These are phyloP conservation scores for Vanderwaltozyma yarrowii DNA, from an alignment of 805 yeast species.

Conservation along the genomic window DNA sequence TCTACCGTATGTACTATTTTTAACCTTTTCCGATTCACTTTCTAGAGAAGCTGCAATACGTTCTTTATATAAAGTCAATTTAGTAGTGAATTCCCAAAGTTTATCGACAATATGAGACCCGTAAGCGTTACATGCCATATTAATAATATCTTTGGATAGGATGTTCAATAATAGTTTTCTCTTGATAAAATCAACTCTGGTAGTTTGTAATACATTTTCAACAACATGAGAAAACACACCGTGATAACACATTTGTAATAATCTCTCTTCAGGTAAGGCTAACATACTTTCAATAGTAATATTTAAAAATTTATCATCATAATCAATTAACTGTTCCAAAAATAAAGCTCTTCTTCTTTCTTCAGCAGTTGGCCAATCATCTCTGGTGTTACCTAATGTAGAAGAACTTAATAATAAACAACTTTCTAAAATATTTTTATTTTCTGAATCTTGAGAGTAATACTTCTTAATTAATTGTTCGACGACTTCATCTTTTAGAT, in stretches of 20 bases:
- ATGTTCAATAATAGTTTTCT: conserved; percentile 64
- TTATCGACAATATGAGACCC: conserved; percentile 88
- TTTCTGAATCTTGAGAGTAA: conserved; percentile 31
- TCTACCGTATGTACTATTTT: conserved; percentile 79
- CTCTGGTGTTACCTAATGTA: conserved; percentile 71
- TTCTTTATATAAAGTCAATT: conserved; percentile 76
- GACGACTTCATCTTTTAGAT: conserved; percentile 50
- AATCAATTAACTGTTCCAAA: conserved; percentile 60
- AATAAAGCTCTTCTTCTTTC: conserved; percentile 74
- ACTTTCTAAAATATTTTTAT: conserved; percentile 51
- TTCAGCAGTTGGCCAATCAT: conserved; percentile 88
- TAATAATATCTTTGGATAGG: conserved; percentile 45
- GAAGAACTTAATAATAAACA: conserved; percentile 55
- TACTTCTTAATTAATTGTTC: conserved; percentile 37
- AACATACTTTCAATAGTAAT: conserved; percentile 52
- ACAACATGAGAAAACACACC: conserved; percentile 88
- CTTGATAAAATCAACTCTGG: conserved; percentile 38
- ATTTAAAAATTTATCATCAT: conserved; percentile 49
- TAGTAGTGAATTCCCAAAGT: conserved; percentile 68
- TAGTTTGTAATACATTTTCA: conserved; percentile 50
- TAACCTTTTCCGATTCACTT: conserved; percentile 53
- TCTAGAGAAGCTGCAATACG: conserved; percentile 63
- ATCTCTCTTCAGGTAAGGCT: conserved; percentile 47
- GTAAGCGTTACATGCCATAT: conserved; percentile 70
- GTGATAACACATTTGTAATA: conserved; percentile 70